Evolutionary conservation across 148 eudicot genomes (phyloP).

Genomic region (Simmondsia chinensis): DNA sequence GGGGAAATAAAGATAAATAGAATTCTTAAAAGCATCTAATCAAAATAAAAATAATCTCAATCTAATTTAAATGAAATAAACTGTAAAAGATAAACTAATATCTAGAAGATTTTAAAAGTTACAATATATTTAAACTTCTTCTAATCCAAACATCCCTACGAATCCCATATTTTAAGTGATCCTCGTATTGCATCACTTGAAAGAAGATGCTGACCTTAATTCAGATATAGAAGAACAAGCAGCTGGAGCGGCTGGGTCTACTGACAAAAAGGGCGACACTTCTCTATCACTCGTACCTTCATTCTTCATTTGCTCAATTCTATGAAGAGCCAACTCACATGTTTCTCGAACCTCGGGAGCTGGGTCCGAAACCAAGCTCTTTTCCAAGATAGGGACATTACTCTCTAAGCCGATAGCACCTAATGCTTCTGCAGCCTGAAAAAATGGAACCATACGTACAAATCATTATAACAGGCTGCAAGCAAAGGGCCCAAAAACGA

Average conservation of each 20-base stretch:
- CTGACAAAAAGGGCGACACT: constrained; percentile 82
- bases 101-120: too few relatives aligned
- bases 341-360: constrained; percentile 96
- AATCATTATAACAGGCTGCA: constrained; percentile 2
- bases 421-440: constrained; percentile 97
- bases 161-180: too few relatives aligned
- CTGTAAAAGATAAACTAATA: too few relatives aligned
- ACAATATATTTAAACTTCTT: too few relatives aligned
- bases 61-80: too few relatives aligned
- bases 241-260: constrained; percentile 94
- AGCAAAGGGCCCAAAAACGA: neutral
- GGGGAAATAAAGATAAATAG: too few relatives aligned
- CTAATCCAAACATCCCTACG: too few relatives aligned
- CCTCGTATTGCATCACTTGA: too few relatives aligned
- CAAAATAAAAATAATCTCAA: too few relatives aligned
- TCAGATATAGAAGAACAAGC: constrained; percentile 59
- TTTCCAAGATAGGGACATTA: constrained; percentile 48
- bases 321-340: constrained; percentile 86
- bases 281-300: constrained; percentile 17
- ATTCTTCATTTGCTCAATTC: constrained; percentile 61
- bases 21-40: too few relatives aligned
- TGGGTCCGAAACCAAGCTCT: constrained; percentile 77
- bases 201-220: constrained; percentile 51
- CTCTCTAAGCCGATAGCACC: constrained; percentile 81
- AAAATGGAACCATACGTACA: constrained; percentile 1